Percentiles rank a stretch among this genome's conserved stretches.
Evolutionary conservation across 179 eudicot genomes (phyloP).

Genomic region (Patellifolia procumbens): DNA sequence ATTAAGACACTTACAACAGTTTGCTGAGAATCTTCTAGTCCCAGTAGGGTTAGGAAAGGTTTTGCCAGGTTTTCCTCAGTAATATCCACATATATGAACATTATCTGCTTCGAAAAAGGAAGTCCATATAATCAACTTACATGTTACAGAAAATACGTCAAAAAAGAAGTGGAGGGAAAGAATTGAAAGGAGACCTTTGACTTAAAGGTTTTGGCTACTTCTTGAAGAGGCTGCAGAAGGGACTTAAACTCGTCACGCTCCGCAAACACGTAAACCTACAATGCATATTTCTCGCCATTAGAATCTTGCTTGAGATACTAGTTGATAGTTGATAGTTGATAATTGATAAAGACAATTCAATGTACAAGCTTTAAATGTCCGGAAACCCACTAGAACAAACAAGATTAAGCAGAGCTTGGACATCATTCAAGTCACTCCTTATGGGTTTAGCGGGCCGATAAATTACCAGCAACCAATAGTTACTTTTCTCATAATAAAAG

Average conservation of each 20-base stretch:
- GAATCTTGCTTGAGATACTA: background rate
- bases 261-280: slow-evolving; percentile 80
- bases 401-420: background rate
- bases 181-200: slow-evolving; percentile 51
- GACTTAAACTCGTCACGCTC: slow-evolving; percentile 59
- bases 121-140: background rate
- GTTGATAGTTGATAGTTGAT: background rate
- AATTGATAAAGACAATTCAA: background rate
- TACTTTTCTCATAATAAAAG: background rate
- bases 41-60: slow-evolving; percentile 82
- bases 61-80: slow-evolving; percentile 86
- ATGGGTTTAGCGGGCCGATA: background rate
- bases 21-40: slow-evolving; percentile 77
- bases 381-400: background rate
- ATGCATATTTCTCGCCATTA: slow-evolving; percentile 25
- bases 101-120: slow-evolving; percentile 55
- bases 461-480: background rate
- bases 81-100: slow-evolving; percentile 69
- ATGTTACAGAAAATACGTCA: background rate
- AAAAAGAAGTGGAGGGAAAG: background rate
- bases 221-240: slow-evolving; percentile 62
- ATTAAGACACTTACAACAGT: slow-evolving; percentile 58
- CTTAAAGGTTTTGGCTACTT: slow-evolving; percentile 75
- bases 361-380: background rate
- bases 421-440: background rate